Base-by-base conservation (phyloP, 164 flowering plant genomes). In the Kingdonia uniflora region DNA sequence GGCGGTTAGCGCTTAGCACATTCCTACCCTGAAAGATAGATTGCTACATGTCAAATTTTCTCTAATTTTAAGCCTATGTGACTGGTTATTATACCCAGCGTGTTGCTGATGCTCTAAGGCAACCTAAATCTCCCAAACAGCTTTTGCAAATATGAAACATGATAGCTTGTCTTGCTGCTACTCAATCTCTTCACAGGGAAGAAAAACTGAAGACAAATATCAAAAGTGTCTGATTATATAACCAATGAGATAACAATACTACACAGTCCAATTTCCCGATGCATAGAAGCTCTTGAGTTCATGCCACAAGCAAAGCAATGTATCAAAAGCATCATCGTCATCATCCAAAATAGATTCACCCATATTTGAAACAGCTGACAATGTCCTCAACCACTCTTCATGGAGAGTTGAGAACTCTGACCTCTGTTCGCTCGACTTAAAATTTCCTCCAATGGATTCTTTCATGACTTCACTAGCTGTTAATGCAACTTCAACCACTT, bases 341-440 rank as follows among this genome's bases (percentile, higher is more conserved):
- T 74, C 85, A 38, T 58, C 70, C 40, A 56, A 51, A 19, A 57
- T 58, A 56, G 52, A 13, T 22, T 55, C 71, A 11, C 55, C 60
- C 5, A 38, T 26, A 21, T 25, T 65, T n/a, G 87, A 60, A 52
- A 74, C 38, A 19, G 65, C 48, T 23, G 80, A 19, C 15, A 89
- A 52, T 19, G 69, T 64, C 65, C 71, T 81, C 56, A 89, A 24
- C 97, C 97, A 89, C 19, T 69, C 76, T 65, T 88, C 97, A 50
- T 94, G 97, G 21, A 88, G 71, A 50, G 82, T 80, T 4, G 99
- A 94, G 63, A 94, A 94, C 50, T 80, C 80, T 19, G 90, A 82
- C 56, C 99, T 77, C 61, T 53, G 76, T 66, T 94, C 97, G 35
- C 96, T 80, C 39, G 84, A 65, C 69, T 52, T 71, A 65, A 89